phyloP scores from a whole-genome alignment of 345 rosid genomes.

The Camelina laxa region DNA sequence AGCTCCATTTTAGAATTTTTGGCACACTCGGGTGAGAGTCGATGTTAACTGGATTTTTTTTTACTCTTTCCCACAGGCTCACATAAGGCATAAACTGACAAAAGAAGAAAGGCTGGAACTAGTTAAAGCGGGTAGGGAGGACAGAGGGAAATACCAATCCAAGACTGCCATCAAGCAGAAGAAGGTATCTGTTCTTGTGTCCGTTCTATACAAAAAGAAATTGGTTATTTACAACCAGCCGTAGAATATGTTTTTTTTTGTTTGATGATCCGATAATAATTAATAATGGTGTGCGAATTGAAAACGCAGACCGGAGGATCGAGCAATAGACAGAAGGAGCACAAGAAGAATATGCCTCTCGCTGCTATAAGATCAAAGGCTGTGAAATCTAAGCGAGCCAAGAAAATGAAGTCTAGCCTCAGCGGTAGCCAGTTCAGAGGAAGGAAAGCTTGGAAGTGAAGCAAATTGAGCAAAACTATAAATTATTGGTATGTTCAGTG shows the following conservation, averaged over 20 bases:
- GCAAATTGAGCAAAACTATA: neutral
- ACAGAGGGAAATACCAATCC: slow-evolving; percentile 64
- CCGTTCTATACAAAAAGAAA: neutral
- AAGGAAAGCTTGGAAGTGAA: slow-evolving; percentile 24
- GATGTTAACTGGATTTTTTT: neutral
- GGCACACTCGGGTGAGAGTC: too few relatives aligned
- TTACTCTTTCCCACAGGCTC: slow-evolving; percentile 54
- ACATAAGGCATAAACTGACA: slow-evolving; percentile 62
- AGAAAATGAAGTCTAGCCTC: slow-evolving; percentile 49
- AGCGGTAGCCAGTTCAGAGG: slow-evolving; percentile 50
- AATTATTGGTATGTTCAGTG: too few relatives aligned
- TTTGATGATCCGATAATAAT: slow-evolving; percentile 6
- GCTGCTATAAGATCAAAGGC: slow-evolving; percentile 72
- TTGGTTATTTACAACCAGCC: neutral
- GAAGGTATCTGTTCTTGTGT: slow-evolving; percentile 53
- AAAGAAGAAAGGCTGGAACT: slow-evolving; percentile 72
- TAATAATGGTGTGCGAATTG: slow-evolving; percentile 3
- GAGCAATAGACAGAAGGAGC: slow-evolving; percentile 78
- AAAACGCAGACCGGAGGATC: slow-evolving; percentile 66
- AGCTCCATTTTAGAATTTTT: slow-evolving; percentile 27
- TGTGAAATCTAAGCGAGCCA: slow-evolving; percentile 52
- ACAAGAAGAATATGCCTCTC: slow-evolving; percentile 72
- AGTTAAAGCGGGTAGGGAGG: slow-evolving; percentile 84
- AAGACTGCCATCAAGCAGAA: slow-evolving; percentile 73
- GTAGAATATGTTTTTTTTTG: slow-evolving; percentile 1